Evolutionary conservation across 225 moss, liverwort and hornwort species (phyloP).

Genomic region (Physcomitrium patens): DNA sequence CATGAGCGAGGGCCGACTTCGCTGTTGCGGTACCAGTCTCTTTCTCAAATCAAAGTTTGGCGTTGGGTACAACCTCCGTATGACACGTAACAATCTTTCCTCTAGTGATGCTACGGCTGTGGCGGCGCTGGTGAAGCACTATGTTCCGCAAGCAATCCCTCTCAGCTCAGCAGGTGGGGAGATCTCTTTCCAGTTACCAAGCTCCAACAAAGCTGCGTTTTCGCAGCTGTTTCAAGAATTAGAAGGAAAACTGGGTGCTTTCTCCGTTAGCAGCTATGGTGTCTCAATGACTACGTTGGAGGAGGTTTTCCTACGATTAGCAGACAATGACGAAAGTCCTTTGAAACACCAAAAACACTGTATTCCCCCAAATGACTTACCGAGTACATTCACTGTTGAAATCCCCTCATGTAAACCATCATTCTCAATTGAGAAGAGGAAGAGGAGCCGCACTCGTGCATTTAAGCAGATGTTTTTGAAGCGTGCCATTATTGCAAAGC

Average conservation of each 20-base stretch:
- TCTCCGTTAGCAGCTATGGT: slow-evolving; percentile 78
- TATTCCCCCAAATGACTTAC: not conserved
- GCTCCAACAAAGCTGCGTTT: slow-evolving; percentile 61
- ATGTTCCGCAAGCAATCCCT: slow-evolving; percentile 70
- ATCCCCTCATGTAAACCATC: slow-evolving; percentile 29
- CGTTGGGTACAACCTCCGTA: slow-evolving; percentile 78
- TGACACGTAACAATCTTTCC: slow-evolving; percentile 64
- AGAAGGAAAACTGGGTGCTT: slow-evolving; percentile 59
- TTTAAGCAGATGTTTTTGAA: slow-evolving; percentile 80
- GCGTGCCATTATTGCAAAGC: slow-evolving; percentile 78
- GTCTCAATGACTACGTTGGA: slow-evolving; percentile 94
- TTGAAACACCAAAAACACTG: slow-evolving; percentile 22
- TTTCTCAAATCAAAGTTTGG: slow-evolving; percentile 88
- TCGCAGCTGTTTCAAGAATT: slow-evolving; percentile 62
- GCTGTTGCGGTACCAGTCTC: slow-evolving; percentile 86
- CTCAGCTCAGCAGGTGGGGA: slow-evolving; percentile 85
- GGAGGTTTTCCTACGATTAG: slow-evolving; percentile 85
- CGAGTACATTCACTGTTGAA: slow-evolving; percentile 19
- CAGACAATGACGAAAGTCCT: slow-evolving; percentile 46
- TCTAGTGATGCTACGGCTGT: slow-evolving; percentile 46
- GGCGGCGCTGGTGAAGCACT: slow-evolving; percentile 56
- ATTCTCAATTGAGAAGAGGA: slow-evolving; percentile 35
- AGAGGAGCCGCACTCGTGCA: slow-evolving; percentile 65
- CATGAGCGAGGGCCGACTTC: slow-evolving; percentile 81
- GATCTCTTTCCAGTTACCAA: slow-evolving; percentile 84